Conservation (phyloP, 352 stramenopile species). For the Globisporangium echinulatum region DNA sequence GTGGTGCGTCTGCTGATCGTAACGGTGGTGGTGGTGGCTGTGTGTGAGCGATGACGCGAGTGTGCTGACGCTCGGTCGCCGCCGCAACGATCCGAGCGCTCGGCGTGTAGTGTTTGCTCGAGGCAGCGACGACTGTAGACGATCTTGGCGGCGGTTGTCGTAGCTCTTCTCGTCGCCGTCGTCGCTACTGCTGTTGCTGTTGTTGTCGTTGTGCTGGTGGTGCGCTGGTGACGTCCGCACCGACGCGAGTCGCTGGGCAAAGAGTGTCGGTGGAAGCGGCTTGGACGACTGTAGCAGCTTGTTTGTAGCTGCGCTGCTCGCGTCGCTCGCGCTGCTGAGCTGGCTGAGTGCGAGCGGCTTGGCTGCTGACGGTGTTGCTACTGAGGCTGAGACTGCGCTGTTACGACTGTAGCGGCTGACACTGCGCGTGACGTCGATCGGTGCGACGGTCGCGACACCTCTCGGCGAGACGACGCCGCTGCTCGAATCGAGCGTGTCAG, state of each 20-base stretch:
- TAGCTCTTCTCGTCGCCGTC: slow-evolving; percentile 11
- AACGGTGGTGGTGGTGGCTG: neutral
- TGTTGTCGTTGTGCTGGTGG: neutral
- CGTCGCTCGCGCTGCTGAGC: slow-evolving; percentile 1
- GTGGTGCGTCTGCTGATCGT: neutral
- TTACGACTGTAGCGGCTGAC: neutral
- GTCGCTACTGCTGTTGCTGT: neutral
- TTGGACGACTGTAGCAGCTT: slow-evolving; percentile 8
- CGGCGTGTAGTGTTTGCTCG: neutral
- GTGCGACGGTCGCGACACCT: neutral
- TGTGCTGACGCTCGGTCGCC: slow-evolving; percentile 1
- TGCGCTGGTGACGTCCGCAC: slow-evolving; percentile 2
- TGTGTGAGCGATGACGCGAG: neutral
- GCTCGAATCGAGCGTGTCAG: slow-evolving; percentile 14
- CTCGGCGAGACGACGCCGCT: slow-evolving; percentile 8
- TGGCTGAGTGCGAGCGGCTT: slow-evolving; percentile 2
- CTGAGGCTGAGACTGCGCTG: too few relatives aligned
- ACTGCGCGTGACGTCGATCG: neutral
- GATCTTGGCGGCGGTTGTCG: slow-evolving; percentile 4
- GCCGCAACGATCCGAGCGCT: neutral
- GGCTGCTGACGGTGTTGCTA: neutral
- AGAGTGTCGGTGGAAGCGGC: slow-evolving; percentile 12
- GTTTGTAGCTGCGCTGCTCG: slow-evolving; percentile 1
- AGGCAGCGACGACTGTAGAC: slow-evolving; percentile 3
- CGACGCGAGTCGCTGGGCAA: slow-evolving; percentile 11